Evolutionary conservation across 345 rosid genomes (phyloP).

Genomic region (Arabidopsis arenosa): DNA sequence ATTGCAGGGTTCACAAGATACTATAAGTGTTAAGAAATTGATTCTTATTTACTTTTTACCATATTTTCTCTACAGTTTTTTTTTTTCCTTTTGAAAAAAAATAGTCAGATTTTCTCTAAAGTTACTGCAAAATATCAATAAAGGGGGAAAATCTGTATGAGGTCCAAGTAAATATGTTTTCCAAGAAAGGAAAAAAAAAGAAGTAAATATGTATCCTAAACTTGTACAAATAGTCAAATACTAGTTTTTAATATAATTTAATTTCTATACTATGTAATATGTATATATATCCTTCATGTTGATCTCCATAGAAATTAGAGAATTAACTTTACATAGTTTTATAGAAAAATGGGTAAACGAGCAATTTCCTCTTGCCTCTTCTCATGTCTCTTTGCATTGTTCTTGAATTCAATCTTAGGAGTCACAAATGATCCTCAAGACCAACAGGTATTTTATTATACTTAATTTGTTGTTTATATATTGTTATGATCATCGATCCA

Average conservation of each 20-base stretch:
- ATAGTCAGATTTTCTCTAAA: neutral
- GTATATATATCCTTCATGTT: neutral
- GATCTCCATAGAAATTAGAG: neutral
- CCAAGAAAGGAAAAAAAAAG: too few relatives aligned
- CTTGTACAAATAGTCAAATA: too few relatives aligned
- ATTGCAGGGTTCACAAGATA: too few relatives aligned
- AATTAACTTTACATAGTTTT: neutral
- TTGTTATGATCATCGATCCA: neutral
- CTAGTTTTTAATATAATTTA: too few relatives aligned
- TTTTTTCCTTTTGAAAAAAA: too few relatives aligned
- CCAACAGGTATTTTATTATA: neutral
- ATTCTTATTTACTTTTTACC: neutral
- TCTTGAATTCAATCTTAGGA: conserved; percentile 7
- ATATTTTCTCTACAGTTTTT: neutral
- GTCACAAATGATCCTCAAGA: conserved; percentile 6
- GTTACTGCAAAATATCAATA: neutral
- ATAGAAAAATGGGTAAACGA: conserved; percentile 1
- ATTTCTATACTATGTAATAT: too few relatives aligned
- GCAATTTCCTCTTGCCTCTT: conserved; percentile 1
- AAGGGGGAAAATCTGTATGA: neutral
- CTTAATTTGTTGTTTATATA: neutral
- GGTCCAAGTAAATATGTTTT: neutral
- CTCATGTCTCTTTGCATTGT: conserved; percentile 8
- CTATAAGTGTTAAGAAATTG: neutral
- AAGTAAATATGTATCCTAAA: too few relatives aligned